Evolutionary conservation across 331 rosid genomes (phyloP), one percentile per base, ranked within the genome.

Genomic region (Malus hybrid): DNA sequence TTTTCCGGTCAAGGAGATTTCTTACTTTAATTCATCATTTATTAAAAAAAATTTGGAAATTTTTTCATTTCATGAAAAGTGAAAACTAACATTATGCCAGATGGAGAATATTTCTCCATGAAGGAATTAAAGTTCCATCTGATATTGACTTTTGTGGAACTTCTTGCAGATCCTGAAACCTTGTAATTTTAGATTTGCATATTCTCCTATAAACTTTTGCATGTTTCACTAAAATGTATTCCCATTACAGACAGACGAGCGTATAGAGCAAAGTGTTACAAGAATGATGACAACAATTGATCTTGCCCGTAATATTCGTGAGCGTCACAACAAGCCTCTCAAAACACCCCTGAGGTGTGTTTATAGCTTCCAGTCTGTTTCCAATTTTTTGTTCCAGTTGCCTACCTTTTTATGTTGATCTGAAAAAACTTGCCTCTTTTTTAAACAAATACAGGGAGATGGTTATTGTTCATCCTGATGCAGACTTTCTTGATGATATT

Each of bases 231-330:
- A 36, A 68, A 6, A 28, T 60, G 36, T 50, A 27, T 52, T 84
- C 31, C 73, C 36, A 19, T 73, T 48, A 20, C 63, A 94, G 97
- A 80, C 90, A 80, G 99, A 86, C 42, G 97, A 89, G 74, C 84
- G 94, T 66, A 95, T 95, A 71, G 99, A 95, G 79, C 87, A 86
- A 80, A 95, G 99, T 75, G 97, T 95, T 72, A 65, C 96, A 44
- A 90, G 99, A 85, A 95, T 95, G 99, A 92, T 74, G 86, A 95
- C 92, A 60, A 89, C 89, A 55, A 95, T 92, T 83, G 99, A 95
- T 80, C 97, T 92, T 56, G 99, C 97, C 9, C 93, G 97, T 71
- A 95, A 95, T 75, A 92, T 92, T 79, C 97, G 97, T 39, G 99
- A 95, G 76, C 92, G 97, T 61, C 97, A 92, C 82, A 95, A 89